Percentiles rank a stretch among this genome's conserved stretches.
phyloP scores from a whole-genome alignment of 306 rosid genomes.

The Nissolia schottii region DNA sequence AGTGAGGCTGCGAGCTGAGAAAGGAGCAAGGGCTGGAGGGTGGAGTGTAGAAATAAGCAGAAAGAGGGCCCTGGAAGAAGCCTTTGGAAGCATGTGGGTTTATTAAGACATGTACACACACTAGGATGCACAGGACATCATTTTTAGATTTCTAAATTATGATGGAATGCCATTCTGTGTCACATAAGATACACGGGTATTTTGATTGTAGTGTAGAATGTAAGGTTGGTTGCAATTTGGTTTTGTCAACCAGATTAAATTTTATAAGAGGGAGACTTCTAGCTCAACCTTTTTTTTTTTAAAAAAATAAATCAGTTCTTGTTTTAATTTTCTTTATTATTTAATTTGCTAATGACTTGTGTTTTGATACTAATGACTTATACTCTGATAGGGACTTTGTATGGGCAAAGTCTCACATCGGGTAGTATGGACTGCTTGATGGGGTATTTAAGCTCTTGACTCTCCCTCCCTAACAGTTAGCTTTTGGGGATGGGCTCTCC shows the following conservation, averaged over 20 bases:
- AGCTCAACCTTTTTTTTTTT: neutral
- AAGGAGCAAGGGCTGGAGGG: conserved; percentile 79
- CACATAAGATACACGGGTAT: neutral
- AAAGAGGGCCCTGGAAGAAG: conserved; percentile 88
- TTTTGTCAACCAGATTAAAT: neutral
- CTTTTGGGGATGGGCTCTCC: too few species aligned
- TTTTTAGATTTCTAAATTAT: neutral
- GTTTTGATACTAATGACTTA: neutral
- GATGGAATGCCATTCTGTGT: neutral
- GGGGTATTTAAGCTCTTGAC: too few species aligned
- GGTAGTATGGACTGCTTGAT: too few species aligned
- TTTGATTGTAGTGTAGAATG: conserved; percentile 17
- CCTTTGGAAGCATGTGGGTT: conserved; percentile 88
- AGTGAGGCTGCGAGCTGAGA: conserved; percentile 62
- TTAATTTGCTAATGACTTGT: neutral
- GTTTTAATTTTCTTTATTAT: neutral
- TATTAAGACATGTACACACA: conserved; percentile 16
- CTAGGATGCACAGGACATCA: neutral
- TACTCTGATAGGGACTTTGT: too few species aligned
- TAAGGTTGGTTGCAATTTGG: conserved; percentile 10
- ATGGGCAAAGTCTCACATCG: too few species aligned
- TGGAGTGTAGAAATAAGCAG: conserved; percentile 70
- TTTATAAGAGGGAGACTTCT: neutral
- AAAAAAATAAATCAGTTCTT: neutral
- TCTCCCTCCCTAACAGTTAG: too few species aligned